Evolutionary conservation across 1,284 basidiomycete genomes (phyloP), one percentile per base, ranked within the genome.

Genomic region (Leccinum brunneo-olivaceum): DNA sequence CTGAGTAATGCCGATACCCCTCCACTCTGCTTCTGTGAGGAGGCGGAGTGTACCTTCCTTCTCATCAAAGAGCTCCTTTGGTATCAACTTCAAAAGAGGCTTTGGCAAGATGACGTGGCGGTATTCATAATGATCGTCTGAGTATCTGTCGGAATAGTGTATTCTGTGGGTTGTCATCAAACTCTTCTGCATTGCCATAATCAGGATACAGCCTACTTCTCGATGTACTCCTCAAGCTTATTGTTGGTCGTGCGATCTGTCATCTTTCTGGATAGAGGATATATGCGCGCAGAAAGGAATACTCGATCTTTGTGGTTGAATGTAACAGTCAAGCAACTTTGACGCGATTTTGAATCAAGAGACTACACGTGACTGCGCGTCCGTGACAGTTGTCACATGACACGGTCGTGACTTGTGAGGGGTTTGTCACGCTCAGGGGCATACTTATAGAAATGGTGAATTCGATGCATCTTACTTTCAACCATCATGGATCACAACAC

Each of bases 1-100:
- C 66, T 97, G 94, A 24, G 88, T 91, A 58, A 96, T 96, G 10
- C 94, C 94, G 48, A 98, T 93, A 1, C 89, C 88, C 60, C 94
- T 76, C 94, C 94, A 98, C 67, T 98, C 94, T 33, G 77, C 66
- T 62, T 97, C 94, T 4, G 76, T 69, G 43, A 97, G 69, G 43
- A 97, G 78, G 7, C 93, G 79, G 46, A 97, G 74, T 5, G 86
- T 81, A 6, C 89, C 88, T 52, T 84, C 84, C 54, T 93, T 86
- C 29, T 76, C 70, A 55, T 80, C 87, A 61, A 82, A 90, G 65
- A 76, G 84, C 47, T 77, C 69, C 65, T 90, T 90, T n/a, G 90
- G 90, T 37, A 93, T 76, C 67, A 90, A 72, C 68, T 91, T 90
- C 61, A 86, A 73, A 54, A 94, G 79, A 43, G 85, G 87, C 61